Percentiles rank a stretch among this genome's conserved stretches.
phyloP scores from a whole-genome alignment of 1,139 yeast species.

The Schwanniomyces etchellsii region DNA sequence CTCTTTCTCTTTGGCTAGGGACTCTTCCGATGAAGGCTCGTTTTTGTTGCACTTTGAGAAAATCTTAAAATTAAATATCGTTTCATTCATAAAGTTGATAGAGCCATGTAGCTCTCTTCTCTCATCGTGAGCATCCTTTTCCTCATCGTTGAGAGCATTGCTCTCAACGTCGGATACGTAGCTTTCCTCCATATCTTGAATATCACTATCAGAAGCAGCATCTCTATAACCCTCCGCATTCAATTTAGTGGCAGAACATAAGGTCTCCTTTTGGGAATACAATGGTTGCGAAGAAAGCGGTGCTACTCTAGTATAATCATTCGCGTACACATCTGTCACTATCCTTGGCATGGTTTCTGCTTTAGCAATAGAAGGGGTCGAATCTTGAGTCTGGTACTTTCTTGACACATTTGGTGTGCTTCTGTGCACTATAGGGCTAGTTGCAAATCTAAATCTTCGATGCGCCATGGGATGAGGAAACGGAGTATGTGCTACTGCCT shows the following conservation, averaged over 20 bases:
- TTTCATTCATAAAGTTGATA: conserved; percentile 39
- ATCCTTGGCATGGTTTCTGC: conserved; percentile 3
- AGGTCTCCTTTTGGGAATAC: conserved; percentile 46
- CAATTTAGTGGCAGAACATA: conserved; percentile 14
- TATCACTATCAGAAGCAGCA: conserved; percentile 5
- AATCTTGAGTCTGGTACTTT: conserved; percentile 4
- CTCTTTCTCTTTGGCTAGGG: conserved; percentile 29
- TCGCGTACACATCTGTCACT: conserved; percentile 47
- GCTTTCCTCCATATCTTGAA: conserved; percentile 26
- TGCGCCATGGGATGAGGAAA: not conserved
- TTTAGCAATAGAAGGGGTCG: not conserved
- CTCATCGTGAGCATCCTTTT: conserved; percentile 2
- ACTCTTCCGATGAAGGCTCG: conserved; percentile 2
- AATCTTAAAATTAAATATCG: conserved; percentile 37
- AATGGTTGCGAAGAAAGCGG: conserved; percentile 53
- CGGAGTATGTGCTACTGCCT: conserved; percentile 1
- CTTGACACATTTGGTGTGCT: not conserved
- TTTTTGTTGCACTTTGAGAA: conserved; percentile 14
- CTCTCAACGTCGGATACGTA: conserved; percentile 19
- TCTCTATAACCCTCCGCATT: conserved; percentile 1
- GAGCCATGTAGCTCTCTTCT: conserved; percentile 18
- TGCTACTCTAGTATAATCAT: conserved; percentile 42
- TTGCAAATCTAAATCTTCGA: not conserved
- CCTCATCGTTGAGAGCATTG: conserved; percentile 14
- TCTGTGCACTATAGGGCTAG: not conserved